Conservation (phyloP, 1,139 yeast genomes). For the Pichia sp. region DNA sequence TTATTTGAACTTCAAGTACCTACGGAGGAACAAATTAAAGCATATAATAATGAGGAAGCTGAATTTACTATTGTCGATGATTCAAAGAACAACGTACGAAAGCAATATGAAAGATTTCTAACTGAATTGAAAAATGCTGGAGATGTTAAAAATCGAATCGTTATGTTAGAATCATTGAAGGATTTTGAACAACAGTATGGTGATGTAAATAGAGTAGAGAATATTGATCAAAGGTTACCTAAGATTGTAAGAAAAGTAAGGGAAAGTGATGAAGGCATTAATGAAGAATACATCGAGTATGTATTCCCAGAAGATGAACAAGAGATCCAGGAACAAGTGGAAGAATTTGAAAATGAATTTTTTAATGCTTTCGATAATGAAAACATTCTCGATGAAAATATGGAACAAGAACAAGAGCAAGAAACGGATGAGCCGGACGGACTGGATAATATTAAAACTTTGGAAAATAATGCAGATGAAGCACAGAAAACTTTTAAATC, state of each 20-base stretch:
- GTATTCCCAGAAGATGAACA: conserved; percentile 59
- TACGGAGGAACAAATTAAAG: conserved; percentile 42
- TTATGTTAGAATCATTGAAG: conserved; percentile 56
- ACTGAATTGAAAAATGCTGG: conserved; percentile 36
- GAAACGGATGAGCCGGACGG: conserved; percentile 5
- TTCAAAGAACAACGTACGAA: conserved; percentile 48
- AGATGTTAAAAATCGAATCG: conserved; percentile 33
- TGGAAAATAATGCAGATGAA: background rate
- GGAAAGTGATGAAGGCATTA: conserved; percentile 35
- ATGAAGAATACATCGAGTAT: conserved; percentile 57
- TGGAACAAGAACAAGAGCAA: conserved; percentile 1
- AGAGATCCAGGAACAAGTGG: conserved; percentile 21
- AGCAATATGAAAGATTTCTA: conserved; percentile 48
- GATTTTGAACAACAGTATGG: conserved; percentile 68
- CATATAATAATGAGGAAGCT: conserved; percentile 26
- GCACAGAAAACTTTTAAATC: conserved; percentile 2
- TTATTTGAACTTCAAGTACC: conserved; percentile 68
- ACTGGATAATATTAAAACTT: background rate
- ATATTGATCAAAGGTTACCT: conserved; percentile 50
- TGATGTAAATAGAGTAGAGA: conserved; percentile 31
- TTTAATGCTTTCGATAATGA: conserved; percentile 54
- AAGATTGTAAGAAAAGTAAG: conserved; percentile 44
- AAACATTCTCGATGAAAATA: conserved; percentile 41
- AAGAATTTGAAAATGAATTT: conserved; percentile 22
- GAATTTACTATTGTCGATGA: conserved; percentile 42